Percentiles rank a stretch among this genome's conserved stretches.
Conservation (phyloP, 345 rosid species). For the Hypericum androsaemum region DNA sequence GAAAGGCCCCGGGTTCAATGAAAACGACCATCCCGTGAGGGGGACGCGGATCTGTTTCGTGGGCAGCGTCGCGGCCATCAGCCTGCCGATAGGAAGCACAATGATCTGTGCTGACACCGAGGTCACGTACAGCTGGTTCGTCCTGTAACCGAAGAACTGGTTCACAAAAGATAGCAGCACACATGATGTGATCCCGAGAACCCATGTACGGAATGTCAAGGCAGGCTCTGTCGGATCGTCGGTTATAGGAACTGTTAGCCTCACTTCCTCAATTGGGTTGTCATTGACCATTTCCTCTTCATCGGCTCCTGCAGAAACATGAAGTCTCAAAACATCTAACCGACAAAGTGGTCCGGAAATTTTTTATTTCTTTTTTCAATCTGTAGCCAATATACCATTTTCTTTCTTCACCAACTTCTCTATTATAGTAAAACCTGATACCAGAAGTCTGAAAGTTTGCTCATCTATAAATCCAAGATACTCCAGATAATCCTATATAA, state of each 20-base stretch:
- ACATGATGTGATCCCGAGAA: slow-evolving; percentile 35
- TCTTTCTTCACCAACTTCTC: too few species aligned
- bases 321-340: too few species aligned
- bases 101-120: slow-evolving; percentile 38
- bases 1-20: slow-evolving; percentile 47
- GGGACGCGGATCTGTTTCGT: slow-evolving; percentile 24
- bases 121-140: slow-evolving; percentile 28
- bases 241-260: slow-evolving; percentile 41
- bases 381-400: too few species aligned
- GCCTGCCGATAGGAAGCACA: slow-evolving; percentile 33
- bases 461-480: too few species aligned
- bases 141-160: slow-evolving; percentile 38
- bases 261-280: slow-evolving; percentile 47
- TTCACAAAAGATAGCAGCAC: slow-evolving; percentile 41
- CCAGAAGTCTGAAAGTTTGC: too few species aligned
- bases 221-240: slow-evolving; percentile 40
- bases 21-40: slow-evolving; percentile 27
- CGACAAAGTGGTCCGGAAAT: too few species aligned
- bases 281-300: too few species aligned
- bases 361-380: too few species aligned
- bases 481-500: too few species aligned
- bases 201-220: slow-evolving; percentile 53
- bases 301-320: too few species aligned
- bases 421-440: too few species aligned
- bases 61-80: slow-evolving; percentile 46